A percentile compares a stretch with the other conserved stretches of the same genome.
phyloP scores from a whole-genome alignment of 2,329 filamentous ascomycete species.

The Tolypocladium tundrense region DNA sequence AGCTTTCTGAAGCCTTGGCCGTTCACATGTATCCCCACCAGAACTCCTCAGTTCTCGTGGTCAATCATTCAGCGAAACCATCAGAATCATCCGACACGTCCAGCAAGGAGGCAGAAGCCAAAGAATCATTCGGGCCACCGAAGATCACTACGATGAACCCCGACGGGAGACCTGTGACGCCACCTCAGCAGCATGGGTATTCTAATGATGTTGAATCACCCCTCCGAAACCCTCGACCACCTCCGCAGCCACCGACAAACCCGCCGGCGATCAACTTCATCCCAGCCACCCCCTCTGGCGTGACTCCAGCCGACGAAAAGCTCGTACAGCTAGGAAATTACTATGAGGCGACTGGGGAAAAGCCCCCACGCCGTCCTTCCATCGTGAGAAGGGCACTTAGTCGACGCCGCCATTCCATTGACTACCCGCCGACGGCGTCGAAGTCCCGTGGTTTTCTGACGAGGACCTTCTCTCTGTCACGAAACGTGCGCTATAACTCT shows the following conservation, averaged over 20 bases:
- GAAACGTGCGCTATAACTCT: slow-evolving; percentile 22
- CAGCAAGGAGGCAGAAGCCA: slow-evolving; percentile 11
- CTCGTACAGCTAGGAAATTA: slow-evolving; percentile 43
- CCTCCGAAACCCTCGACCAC: slow-evolving; percentile 50
- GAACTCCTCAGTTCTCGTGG: slow-evolving; percentile 52
- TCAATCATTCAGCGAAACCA: slow-evolving; percentile 43
- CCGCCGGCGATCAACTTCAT: slow-evolving; percentile 45
- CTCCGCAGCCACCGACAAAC: slow-evolving; percentile 38
- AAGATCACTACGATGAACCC: slow-evolving; percentile 28
- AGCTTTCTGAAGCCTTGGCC: slow-evolving; percentile 52
- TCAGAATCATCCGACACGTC: slow-evolving; percentile 32
- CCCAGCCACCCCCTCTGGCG: slow-evolving; percentile 50
- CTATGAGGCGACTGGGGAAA: slow-evolving; percentile 35
- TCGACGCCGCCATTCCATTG: slow-evolving; percentile 31
- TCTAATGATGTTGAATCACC: slow-evolving; percentile 51
- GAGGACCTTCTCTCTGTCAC: slow-evolving; percentile 44
- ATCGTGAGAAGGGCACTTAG: slow-evolving; percentile 44
- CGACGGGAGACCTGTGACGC: slow-evolving; percentile 36
- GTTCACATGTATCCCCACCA: slow-evolving; percentile 55
- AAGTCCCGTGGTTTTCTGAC: slow-evolving; percentile 33
- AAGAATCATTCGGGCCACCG: slow-evolving; percentile 18
- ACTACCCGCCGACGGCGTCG: slow-evolving; percentile 30
- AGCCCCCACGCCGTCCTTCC: slow-evolving; percentile 36
- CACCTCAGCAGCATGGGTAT: slow-evolving; percentile 37
- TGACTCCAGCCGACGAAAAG: slow-evolving; percentile 44